Base-by-base conservation (phyloP, 345 rosid genomes). In the Alliaria petiolata region DNA sequence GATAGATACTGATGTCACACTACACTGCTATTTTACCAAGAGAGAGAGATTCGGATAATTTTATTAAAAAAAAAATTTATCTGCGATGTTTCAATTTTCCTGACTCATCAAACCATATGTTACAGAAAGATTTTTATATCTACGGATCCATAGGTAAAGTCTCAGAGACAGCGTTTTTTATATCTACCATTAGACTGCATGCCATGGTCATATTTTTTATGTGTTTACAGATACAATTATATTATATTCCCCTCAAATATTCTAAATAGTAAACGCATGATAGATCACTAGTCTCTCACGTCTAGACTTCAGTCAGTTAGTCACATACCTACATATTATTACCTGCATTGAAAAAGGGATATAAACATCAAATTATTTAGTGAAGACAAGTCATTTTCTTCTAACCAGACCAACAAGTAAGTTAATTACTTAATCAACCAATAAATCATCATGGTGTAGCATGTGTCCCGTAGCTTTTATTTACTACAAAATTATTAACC, bases 21-120 rank as follows among this genome's bases (percentile, higher is more conserved):
- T 49, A 19, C 54, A 50, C 58, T 73, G 50, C 51, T 65, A 34
- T 34, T 52, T 43, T 25, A 22, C 70, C 65, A 8, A 45, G 35
- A 51, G 36, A n/a, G n/a, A 17, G 8, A 19, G 25, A 45, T 28
- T 54, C 49, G 6, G 22, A 51, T 71, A 19, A 25, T 49, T 30
- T 59, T 19, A 15, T 14, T 8, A 8, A 15, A 22, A n/a, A n/a
- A n/a, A n/a, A n/a, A n/a, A n/a, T n/a, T n/a, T n/a, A n/a, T n/a
- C n/a, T n/a, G n/a, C n/a, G n/a, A 22, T 49, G 1, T 28, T 20
- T 36, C n/a, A n/a, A n/a, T 8, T 20, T 15, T 28, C 2, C 39
- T 20, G 60, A 33, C n/a, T 3, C 58, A 30, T 35, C 39, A 30
- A 43, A 42, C 11, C 53, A 42, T 54, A 17, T 54, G 44, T 33